phyloP scores from a whole-genome alignment of 768 basidiomycete genomes.

The Omphalotus guepiniiformis region DNA sequence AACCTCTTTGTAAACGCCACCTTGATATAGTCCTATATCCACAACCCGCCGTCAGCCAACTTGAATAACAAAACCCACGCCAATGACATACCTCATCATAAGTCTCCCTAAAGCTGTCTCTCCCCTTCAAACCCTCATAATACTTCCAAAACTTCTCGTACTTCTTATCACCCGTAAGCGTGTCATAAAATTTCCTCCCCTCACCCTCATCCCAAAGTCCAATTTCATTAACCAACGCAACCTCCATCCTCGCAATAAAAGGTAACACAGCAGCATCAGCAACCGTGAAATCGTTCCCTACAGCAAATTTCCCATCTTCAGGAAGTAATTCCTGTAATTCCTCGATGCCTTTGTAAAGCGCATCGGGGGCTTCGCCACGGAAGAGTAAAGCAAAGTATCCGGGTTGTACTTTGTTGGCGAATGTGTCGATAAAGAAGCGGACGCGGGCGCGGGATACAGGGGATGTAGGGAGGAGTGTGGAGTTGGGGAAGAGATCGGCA shows the following conservation, averaged over 20 bases:
- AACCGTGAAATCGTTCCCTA: slow-evolving; percentile 42
- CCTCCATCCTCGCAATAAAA: slow-evolving; percentile 51
- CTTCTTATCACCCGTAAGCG: slow-evolving; percentile 37
- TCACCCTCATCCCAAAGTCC: slow-evolving; percentile 47
- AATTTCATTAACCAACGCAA: slow-evolving; percentile 43
- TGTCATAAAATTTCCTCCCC: slow-evolving; percentile 39
- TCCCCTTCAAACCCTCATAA: slow-evolving; percentile 26
- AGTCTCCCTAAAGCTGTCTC: slow-evolving; percentile 6
- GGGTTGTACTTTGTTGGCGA: slow-evolving; percentile 41
- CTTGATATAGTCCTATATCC: too few species aligned
- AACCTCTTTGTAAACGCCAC: too few species aligned
- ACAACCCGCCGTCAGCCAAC: too few species aligned
- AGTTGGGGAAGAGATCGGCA: slow-evolving; percentile 50
- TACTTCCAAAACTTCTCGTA: slow-evolving; percentile 51
- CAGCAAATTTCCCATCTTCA: slow-evolving; percentile 30
- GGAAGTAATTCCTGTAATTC: slow-evolving; percentile 48
- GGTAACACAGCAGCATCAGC: slow-evolving; percentile 62
- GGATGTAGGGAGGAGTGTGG: slow-evolving; percentile 45
- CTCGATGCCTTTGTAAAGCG: slow-evolving; percentile 39
- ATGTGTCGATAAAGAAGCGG: slow-evolving; percentile 60
- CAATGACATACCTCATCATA: slow-evolving; percentile 8
- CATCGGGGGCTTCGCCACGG: slow-evolving; percentile 34
- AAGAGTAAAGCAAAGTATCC: slow-evolving; percentile 30
- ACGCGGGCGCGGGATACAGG: slow-evolving; percentile 53
- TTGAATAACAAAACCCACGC: too few species aligned